These are phyloP conservation scores for Plasmopara halstedii DNA, from an alignment of 352 stramenopile genomes.

Conservation along the genomic window DNA sequence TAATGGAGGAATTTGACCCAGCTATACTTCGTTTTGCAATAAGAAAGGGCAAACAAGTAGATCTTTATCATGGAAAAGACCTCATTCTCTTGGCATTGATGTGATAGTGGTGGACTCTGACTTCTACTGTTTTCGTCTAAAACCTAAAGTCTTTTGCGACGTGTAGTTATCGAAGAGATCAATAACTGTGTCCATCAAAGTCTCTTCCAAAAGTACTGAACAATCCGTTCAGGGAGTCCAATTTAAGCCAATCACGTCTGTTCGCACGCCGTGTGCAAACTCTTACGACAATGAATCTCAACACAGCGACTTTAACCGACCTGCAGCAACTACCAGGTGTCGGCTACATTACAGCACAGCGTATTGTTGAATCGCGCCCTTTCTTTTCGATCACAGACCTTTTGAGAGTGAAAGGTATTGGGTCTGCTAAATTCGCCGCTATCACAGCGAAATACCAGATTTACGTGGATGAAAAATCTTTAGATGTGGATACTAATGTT, in stretches of 20 bases:
- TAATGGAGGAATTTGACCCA: neutral
- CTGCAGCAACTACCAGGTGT: conserved; percentile 38
- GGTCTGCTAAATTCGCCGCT: conserved; percentile 24
- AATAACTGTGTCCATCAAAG: neutral
- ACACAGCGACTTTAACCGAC: conserved; percentile 19
- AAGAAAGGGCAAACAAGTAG: conserved; percentile 52
- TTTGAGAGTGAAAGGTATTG: conserved; percentile 36
- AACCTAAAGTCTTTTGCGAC: no score
- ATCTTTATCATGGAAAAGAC: conserved; percentile 7
- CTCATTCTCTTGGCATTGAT: conserved; percentile 1
- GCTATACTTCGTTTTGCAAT: neutral
- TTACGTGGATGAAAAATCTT: conserved; percentile 15
- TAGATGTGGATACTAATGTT: neutral
- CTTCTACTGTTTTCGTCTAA: no score
- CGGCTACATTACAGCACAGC: conserved; percentile 25
- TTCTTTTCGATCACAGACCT: conserved; percentile 35
- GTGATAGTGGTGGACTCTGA: conserved; percentile 6
- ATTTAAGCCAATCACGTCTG: conserved; percentile 1
- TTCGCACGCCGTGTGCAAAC: conserved; percentile 34
- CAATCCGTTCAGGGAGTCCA: neutral
- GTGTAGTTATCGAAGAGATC: neutral
- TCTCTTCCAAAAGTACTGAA: neutral
- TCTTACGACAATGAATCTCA: conserved; percentile 23
- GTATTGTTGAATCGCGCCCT: conserved; percentile 37
- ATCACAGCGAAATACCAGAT: conserved; percentile 13